Percentiles rank a stretch among this genome's conserved stretches.
These are phyloP conservation scores for Secale cereale DNA, from an alignment of 176 grass and related monocot genomes.

Conservation along the genomic window DNA sequence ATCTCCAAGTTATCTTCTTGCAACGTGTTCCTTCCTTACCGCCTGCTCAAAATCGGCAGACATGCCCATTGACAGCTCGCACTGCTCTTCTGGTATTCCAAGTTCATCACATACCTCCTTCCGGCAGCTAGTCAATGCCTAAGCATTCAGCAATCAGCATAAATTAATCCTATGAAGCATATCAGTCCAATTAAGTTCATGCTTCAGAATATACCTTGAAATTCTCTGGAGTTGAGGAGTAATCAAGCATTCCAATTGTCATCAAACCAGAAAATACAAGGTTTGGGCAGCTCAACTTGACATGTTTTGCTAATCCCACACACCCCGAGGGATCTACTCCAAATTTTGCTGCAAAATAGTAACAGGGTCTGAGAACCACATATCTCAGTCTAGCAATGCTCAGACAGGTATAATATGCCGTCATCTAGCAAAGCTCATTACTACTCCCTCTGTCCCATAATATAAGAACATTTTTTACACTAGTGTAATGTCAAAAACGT, in stretches of 20 bases:
- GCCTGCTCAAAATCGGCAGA: slow-evolving; percentile 97
- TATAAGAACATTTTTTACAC: too few species aligned
- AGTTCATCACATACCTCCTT: slow-evolving; percentile 70
- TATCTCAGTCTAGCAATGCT: background rate
- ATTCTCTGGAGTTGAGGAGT: slow-evolving; percentile 94
- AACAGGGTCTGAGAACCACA: background rate
- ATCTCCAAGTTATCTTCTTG: background rate
- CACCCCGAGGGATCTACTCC: slow-evolving; percentile 83
- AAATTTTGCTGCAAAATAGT: slow-evolving; percentile 78
- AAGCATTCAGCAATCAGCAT: slow-evolving; percentile 13
- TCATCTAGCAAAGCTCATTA: background rate
- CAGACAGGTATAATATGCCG: background rate
- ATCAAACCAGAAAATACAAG: slow-evolving; percentile 97
- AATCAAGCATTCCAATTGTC: slow-evolving; percentile 99
- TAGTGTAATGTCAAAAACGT: too few species aligned
- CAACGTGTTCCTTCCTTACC: slow-evolving; percentile 49
- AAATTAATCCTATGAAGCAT: background rate
- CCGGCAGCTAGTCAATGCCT: slow-evolving; percentile 57
- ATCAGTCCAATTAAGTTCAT: background rate
- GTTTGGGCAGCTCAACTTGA: slow-evolving; percentile 83
- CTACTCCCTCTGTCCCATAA: too few species aligned
- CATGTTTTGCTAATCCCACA: slow-evolving; percentile 76
- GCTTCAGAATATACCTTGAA: slow-evolving; percentile 55
- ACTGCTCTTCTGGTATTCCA: slow-evolving; percentile 74
- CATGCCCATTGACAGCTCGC: slow-evolving; percentile 94